Evolutionary conservation across 345 rosid species (phyloP), one percentile per base, ranked within the genome.

Genomic region (Populus nigra): DNA sequence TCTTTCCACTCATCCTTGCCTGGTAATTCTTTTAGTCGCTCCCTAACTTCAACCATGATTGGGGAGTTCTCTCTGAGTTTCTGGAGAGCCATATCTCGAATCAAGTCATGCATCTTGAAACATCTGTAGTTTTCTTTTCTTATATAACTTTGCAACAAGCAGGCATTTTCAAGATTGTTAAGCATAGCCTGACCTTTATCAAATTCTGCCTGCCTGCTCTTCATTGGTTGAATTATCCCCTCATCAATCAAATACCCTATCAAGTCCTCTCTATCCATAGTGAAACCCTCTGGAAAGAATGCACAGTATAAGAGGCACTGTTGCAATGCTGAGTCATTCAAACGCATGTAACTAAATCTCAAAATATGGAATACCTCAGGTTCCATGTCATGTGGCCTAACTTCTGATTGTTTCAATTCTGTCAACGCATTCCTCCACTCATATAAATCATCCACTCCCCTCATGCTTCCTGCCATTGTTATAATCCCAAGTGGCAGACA

Each of bases 61-160:
- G 35, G 31, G 13, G 69, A 62, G 45, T n/a, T 72, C 20, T 7
- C 70, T n/a, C 53, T 35, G 7, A 36, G 65, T 63, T 78, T 81
- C 43, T 41, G 68, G 49, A 77, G 16, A 10, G 84, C 80, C 85
- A 68, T 39, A 12, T 66, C 82, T 61, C 82, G 74, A 5, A 79
- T 55, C 72, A 85, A 67, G 35, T 74, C 80, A 57, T 85, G 80
- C 85, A 82, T 82, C 79, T 49, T 77, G 17, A 80, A 75, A 20
- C 5, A 11, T 74, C 53, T 65, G 69, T 7, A 7, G 3, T 16
- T 80, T 78, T 76, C 76, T 62, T 7, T 5, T 1, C 8, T 2
- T 16, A 15, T 31, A 69, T 0, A 29, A 5, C 9, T 18, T 59
- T 84, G 83, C 25, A 86, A 41, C 65, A 81, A 57, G 12, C 73